Evolutionary conservation across 345 rosid species (phyloP).

Genomic region (Moringa oleifera): DNA sequence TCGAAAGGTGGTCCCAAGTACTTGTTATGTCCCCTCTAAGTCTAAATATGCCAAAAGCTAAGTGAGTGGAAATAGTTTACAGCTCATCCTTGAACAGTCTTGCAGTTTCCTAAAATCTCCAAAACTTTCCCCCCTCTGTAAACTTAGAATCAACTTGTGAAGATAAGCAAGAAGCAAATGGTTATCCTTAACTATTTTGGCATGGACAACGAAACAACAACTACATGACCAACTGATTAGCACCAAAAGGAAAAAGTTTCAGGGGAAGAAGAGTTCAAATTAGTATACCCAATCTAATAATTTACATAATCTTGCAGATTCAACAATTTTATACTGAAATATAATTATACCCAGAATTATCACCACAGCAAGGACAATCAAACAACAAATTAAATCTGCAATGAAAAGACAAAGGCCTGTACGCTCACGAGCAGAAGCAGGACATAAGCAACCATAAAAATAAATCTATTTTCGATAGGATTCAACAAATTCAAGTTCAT

Average conservation of each 20-base stretch:
- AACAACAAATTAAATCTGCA: too few species aligned
- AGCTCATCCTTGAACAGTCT: neutral
- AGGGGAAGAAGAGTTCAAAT: neutral
- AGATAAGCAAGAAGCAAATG: neutral
- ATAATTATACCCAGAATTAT: too few species aligned
- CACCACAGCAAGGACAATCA: too few species aligned
- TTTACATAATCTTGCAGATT: neutral
- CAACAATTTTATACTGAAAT: too few species aligned
- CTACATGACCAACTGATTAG: neutral
- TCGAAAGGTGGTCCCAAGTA: neutral
- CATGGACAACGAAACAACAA: neutral
- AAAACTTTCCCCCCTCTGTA: neutral
- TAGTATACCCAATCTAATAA: neutral
- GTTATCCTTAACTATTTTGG: too few species aligned
- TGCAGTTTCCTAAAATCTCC: neutral
- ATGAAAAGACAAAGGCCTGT: too few species aligned
- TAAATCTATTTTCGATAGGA: too few species aligned
- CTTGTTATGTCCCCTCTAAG: neutral
- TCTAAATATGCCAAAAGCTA: neutral
- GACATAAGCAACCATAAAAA: too few species aligned
- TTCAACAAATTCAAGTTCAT: too few species aligned
- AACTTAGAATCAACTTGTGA: neutral
- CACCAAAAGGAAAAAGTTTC: neutral
- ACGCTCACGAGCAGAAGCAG: neutral
- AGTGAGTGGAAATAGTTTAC: neutral